Conservation (phyloP, 441 rosid species). For the Theobroma grandiflorum region DNA sequence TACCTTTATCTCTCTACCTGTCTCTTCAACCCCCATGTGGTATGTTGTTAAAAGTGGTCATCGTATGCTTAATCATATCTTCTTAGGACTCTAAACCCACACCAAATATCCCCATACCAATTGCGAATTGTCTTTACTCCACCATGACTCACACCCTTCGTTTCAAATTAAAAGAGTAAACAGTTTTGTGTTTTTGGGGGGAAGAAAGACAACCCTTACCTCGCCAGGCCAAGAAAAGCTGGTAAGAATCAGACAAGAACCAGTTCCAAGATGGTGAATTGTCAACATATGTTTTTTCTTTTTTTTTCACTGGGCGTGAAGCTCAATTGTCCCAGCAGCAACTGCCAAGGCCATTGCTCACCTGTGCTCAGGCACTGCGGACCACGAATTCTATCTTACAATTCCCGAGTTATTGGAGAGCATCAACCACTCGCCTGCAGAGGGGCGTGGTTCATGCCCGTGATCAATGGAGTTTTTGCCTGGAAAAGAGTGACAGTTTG, state of each 20-base stretch:
- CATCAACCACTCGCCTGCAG: not conserved
- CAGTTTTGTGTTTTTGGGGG: not conserved
- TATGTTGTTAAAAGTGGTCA: constrained; percentile 26
- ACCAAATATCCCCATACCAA: not conserved
- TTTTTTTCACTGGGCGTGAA: constrained; percentile 20
- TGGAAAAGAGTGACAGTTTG: constrained; percentile 24
- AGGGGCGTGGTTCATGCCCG: constrained; percentile 26
- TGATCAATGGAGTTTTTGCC: constrained; percentile 33
- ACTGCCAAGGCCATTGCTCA: no score
- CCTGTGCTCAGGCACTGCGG: no score
- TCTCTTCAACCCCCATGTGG: constrained; percentile 32
- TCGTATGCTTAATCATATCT: constrained; percentile 31
- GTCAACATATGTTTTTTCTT: not conserved
- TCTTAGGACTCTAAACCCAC: constrained; percentile 6
- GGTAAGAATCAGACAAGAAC: constrained; percentile 5
- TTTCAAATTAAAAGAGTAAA: constrained; percentile 12
- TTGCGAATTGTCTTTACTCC: constrained; percentile 1
- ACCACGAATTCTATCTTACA: not conserved
- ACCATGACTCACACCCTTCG: not conserved
- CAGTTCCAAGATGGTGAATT: not conserved
- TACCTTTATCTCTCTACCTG: constrained; percentile 5
- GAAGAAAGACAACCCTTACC: not conserved
- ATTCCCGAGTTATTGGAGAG: constrained; percentile 12
- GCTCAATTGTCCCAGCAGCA: constrained; percentile 5
- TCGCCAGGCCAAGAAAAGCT: constrained; percentile 23